Evolutionary conservation across 2,329 filamentous ascomycete genomes (phyloP).

Genomic region (Cercospora sp.): DNA sequence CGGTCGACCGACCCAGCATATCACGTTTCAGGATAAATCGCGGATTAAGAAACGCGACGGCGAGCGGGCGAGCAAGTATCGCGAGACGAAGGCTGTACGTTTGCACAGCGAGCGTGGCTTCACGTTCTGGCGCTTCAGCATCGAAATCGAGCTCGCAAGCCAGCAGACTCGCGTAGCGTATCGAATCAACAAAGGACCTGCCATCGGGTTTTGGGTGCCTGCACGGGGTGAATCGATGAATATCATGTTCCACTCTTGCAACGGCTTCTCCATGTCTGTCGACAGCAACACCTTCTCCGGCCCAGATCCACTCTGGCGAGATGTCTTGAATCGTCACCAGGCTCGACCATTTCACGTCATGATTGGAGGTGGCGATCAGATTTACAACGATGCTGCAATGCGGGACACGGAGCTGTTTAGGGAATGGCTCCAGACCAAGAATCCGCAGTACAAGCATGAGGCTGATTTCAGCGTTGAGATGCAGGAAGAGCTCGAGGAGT

Average conservation of each 20-base stretch:
- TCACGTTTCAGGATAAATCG: constrained; percentile 46
- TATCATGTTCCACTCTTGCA: constrained; percentile 98
- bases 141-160: constrained; percentile 81
- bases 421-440: constrained; percentile 80
- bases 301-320: constrained; percentile 94
- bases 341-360: constrained; percentile 94
- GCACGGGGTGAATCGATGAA: constrained; percentile 86
- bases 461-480: constrained; percentile 77
- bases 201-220: constrained; percentile 92
- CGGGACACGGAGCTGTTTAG: constrained; percentile 73
- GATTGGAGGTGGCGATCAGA: constrained; percentile 94
- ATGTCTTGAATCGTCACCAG: constrained; percentile 91
- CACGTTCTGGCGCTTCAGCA: constrained; percentile 96
- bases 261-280: constrained; percentile 83
- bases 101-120: constrained; percentile 82
- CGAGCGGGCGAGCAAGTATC: constrained; percentile 77
- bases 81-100: constrained; percentile 65
- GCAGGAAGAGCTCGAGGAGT: constrained; percentile 83
- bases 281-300: constrained; percentile 81
- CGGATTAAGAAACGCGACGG: constrained; percentile 65
- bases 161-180: constrained; percentile 87
- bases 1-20: constrained; percentile 34
- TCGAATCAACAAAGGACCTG: constrained; percentile 87
- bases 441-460: constrained; percentile 75
- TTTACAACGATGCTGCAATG: constrained; percentile 89